Conservation (phyloP, 768 basidiomycete species). For the Mycena epipterygia region DNA sequence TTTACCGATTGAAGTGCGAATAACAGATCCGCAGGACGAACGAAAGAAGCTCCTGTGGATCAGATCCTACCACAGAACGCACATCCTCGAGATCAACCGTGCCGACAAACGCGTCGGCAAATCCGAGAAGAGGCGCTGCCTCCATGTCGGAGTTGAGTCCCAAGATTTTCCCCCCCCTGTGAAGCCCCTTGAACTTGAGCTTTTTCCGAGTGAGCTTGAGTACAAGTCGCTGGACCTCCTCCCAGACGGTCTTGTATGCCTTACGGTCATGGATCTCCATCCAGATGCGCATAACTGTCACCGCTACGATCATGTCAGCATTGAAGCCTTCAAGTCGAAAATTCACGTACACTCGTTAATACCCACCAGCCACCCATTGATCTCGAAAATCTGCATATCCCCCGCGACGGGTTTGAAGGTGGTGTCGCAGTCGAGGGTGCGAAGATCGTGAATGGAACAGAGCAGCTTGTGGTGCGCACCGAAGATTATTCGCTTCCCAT, state of each 20-base stretch:
- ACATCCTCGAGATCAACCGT: conserved; percentile 22
- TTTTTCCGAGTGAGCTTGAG: conserved; percentile 14
- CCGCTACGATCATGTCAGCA: conserved; percentile 11
- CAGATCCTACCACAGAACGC: neutral
- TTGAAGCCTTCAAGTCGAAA: neutral
- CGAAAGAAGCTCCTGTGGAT: conserved; percentile 10
- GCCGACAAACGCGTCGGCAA: conserved; percentile 12
- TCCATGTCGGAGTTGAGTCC: conserved; percentile 31
- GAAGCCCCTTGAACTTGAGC: conserved; percentile 21
- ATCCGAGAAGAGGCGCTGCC: conserved; percentile 28
- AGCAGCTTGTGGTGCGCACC: conserved; percentile 20
- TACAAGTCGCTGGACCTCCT: conserved; percentile 24
- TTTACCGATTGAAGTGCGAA: conserved; percentile 9
- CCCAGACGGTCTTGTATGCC: conserved; percentile 16
- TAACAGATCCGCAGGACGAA: conserved; percentile 20
- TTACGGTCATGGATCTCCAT: conserved; percentile 25
- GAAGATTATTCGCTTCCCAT: conserved; percentile 25
- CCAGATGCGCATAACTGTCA: conserved; percentile 28
- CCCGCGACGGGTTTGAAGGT: conserved; percentile 24
- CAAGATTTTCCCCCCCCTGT: conserved; percentile 22
- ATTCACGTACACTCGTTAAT: conserved; percentile 23
- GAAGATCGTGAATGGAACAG: conserved; percentile 11
- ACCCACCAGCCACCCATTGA: conserved; percentile 21
- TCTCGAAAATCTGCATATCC: conserved; percentile 27
- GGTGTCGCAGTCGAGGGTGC: conserved; percentile 31